Conservation (phyloP, 768 basidiomycete genomes). For the Coprinopsis sp. region DNA sequence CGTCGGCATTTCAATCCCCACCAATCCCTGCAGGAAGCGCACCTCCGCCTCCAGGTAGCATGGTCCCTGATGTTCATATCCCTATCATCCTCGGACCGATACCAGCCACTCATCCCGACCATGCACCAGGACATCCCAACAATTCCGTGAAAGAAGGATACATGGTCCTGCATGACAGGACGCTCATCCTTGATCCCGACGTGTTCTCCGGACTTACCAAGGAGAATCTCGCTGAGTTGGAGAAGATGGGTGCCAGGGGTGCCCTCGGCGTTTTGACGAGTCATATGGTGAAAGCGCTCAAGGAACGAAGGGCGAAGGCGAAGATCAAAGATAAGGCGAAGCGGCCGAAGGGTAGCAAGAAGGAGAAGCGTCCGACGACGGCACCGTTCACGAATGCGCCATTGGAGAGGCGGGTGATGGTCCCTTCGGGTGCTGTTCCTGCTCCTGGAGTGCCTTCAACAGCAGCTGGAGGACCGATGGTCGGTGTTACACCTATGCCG, state of each 20-base stretch:
- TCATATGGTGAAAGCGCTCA: constrained; percentile 81
- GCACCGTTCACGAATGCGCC: constrained; percentile 46
- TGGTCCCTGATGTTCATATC: constrained; percentile 56
- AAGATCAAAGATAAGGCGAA: constrained; percentile 37
- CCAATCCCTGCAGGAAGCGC: no score
- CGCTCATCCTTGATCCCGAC: constrained; percentile 76
- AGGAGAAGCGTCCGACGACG: constrained; percentile 12
- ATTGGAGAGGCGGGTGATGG: constrained; percentile 22
- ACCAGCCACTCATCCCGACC: constrained; percentile 57
- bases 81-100: constrained; percentile 76
- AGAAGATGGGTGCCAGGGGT: constrained; percentile 76
- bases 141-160: constrained; percentile 50
- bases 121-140: constrained; percentile 40
- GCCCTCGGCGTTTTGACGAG: constrained; percentile 78
- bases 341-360: constrained; percentile 25
- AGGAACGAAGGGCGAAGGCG: constrained; percentile 57
- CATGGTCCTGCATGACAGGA: constrained; percentile 82
- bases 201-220: constrained; percentile 77
- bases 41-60: constrained; percentile 17
- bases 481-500: constrained; percentile 1
- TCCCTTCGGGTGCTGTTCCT: constrained; percentile 10
- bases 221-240: constrained; percentile 69
- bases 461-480: constrained; percentile 3
- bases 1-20: constrained; percentile 27
- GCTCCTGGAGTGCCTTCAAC: neutral